phyloP scores from a whole-genome alignment of 495 filamentous ascomycete genomes.

The Tuber calosporum region DNA sequence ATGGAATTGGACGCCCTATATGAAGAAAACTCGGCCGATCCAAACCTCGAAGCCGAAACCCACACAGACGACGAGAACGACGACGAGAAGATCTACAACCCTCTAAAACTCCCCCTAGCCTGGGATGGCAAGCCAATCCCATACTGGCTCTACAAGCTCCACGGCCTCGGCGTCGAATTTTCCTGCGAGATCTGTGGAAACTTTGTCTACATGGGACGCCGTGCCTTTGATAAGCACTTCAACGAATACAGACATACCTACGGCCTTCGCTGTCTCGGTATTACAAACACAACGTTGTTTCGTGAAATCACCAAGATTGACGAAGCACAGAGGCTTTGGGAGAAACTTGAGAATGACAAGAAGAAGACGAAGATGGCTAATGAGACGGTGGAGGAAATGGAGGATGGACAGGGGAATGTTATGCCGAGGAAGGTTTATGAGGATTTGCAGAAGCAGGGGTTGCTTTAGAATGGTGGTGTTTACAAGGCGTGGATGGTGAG shows the following conservation, averaged over 20 bases:
- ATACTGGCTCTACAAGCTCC: constrained; percentile 96
- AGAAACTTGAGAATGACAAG: constrained; percentile 81
- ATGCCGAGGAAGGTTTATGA: constrained; percentile 98
- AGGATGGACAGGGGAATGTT: constrained; percentile 93
- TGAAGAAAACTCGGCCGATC: constrained; percentile 34
- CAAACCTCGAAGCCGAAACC: constrained; percentile 41
- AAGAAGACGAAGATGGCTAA: constrained; percentile 65
- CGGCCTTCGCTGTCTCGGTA: constrained; percentile 84
- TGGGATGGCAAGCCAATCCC: constrained; percentile 99
- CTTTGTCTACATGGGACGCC: constrained; percentile 91
- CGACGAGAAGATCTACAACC: constrained; percentile 89
- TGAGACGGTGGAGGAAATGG: constrained; percentile 92
- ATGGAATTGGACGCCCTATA: constrained; percentile 82
- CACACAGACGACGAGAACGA: constrained; percentile 60
- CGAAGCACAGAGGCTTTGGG: constrained; percentile 80
- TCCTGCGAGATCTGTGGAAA: constrained; percentile 95
- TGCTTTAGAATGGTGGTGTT: constrained; percentile 47
- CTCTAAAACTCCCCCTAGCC: constrained; percentile 84
- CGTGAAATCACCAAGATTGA: constrained; percentile 88
- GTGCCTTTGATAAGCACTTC: constrained; percentile 98
- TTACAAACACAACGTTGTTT: constrained; percentile 87
- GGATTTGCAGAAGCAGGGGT: constrained; percentile 67
- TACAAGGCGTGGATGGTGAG: background rate
- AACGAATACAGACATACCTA: constrained; percentile 86
- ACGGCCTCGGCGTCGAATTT: constrained; percentile 91